Evolutionary conservation across 2,329 filamentous ascomycete species (phyloP), one percentile per base, ranked within the genome.

Genomic region (Cucurbitaria berberidis): DNA sequence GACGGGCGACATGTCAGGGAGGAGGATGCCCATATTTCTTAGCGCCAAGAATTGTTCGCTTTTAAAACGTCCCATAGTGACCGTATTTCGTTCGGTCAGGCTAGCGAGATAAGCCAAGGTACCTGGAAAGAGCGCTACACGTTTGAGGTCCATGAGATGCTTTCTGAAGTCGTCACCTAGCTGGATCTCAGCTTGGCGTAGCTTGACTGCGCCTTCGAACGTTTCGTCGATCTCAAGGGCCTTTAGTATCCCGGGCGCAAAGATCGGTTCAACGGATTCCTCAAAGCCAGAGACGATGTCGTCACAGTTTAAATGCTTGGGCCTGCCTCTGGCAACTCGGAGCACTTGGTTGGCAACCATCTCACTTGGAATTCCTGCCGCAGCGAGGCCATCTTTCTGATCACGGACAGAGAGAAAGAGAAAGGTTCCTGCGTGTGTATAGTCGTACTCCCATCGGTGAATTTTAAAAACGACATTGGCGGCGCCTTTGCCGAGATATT

Each of bases 401-500:
- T 57, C 39, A 18, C 62, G 56, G 27, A 63, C 53, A 27, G 70
- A 64, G 8, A 64, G 22, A 40, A 64, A 65, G 15, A 16, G 50
- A 22, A 6, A 19, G 34, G 24, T 16, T 34, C 34, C n/a, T 53
- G 39, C n/a, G n/a, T n/a, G n/a, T n/a, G n/a, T n/a, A n/a, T n/a
- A n/a, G n/a, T n/a, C n/a, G n/a, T n/a, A n/a, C n/a, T n/a, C n/a
- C n/a, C n/a, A n/a, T 47, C 49, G 46, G 18, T 49, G 53, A 22
- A 73, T 62, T 32, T 49, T 66, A 51, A 71, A 74, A 4, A 74
- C 67, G 21, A 65, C 60, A 27, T 74, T 74, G 16, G 72, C 72
- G 15, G 68, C 71, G 9, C 72, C 72, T 55, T 74, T 68, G 24
- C 65, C 69, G 11, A 73, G 63, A 43, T 66, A 73, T 11, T 55